Evolutionary conservation across 2,329 filamentous ascomycete genomes (phyloP).

Genomic region (Claviceps africana): DNA sequence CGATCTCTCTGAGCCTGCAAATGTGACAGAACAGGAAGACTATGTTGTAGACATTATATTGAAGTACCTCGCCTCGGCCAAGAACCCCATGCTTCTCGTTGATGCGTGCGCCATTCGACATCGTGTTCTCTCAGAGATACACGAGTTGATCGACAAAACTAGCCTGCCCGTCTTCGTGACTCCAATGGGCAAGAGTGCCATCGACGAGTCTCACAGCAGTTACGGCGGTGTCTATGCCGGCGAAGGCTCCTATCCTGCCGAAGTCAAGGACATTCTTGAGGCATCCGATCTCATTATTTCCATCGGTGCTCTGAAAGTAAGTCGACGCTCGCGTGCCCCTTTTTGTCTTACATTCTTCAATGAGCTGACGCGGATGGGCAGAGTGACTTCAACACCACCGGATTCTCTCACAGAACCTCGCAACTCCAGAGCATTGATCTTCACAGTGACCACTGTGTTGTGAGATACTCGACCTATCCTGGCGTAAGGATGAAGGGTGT

Average conservation of each 20-base stretch:
- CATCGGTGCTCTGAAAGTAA: constrained; percentile 47
- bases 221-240: constrained; percentile 80
- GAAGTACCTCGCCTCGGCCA: constrained; percentile 56
- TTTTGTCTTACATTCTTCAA: background rate
- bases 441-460: constrained; percentile 57
- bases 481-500: constrained; percentile 67
- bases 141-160: constrained; percentile 58
- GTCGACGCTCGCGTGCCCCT: background rate
- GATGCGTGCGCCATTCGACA: constrained; percentile 75
- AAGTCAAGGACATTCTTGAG: constrained; percentile 51
- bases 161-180: constrained; percentile 73
- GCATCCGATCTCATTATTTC: constrained; percentile 56
- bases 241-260: constrained; percentile 51
- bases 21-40: constrained; percentile 58
- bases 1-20: constrained; percentile 47
- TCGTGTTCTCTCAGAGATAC: constrained; percentile 56
- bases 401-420: constrained; percentile 67
- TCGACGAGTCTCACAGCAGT: constrained; percentile 61
- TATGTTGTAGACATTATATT: constrained; percentile 73
- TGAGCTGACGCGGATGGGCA: constrained; percentile 15
- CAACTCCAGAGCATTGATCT: constrained; percentile 71
- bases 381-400: constrained; percentile 70
- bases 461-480: constrained; percentile 68
- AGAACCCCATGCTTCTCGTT: constrained; percentile 64
- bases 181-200: constrained; percentile 76